Conservation (phyloP, 78 protist species). For the slime mould (Dictyostelium discoideum) region dicty_2.7 NC_007089.4:1149501-1150000, state of each 20-base stretch:
- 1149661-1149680: too few species aligned
- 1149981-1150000: not conserved
- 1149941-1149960: not conserved
- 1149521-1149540: too few species aligned
- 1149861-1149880: not conserved
- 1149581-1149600: too few species aligned
- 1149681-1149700: too few species aligned
- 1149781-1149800: not conserved
- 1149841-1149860: not conserved
- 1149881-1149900: not conserved
- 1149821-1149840: not conserved
- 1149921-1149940: slow-evolving; percentile 23
- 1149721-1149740: too few species aligned
- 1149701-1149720: too few species aligned
- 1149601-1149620: not conserved
- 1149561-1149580: too few species aligned
- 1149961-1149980: not conserved
- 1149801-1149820: not conserved
- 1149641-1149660: too few species aligned
- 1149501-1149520: too few species aligned
- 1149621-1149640: not conserved
- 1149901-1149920: slow-evolving; percentile 44
- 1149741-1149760: too few species aligned
- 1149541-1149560: too few species aligned
- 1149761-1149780: too few species aligned